Evolutionary conservation across 192 early-diverging fungal species (phyloP).

Genomic region (Chytriomyces sp.): DNA sequence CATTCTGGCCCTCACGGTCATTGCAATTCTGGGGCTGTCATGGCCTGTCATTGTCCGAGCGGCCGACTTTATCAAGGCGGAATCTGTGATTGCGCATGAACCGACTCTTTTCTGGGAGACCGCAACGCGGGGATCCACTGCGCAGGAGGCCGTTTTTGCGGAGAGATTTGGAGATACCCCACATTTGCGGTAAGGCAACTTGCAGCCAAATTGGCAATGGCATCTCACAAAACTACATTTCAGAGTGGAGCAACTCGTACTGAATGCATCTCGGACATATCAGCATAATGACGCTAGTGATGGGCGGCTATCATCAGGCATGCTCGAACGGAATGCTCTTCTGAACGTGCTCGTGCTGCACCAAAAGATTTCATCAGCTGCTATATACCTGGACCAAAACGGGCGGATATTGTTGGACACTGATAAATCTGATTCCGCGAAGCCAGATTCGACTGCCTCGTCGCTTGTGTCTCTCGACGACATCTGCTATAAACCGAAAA

Average conservation of each 20-base stretch:
- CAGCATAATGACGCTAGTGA: neutral
- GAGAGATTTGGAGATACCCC: constrained; percentile 38
- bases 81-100: constrained; percentile 21
- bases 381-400: neutral
- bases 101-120: constrained; percentile 50
- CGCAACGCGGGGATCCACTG: constrained; percentile 39
- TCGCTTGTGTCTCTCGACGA: constrained; percentile 6
- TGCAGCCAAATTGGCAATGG: neutral
- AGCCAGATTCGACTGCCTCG: no score
- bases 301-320: constrained; percentile 6
- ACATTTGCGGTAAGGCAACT: constrained; percentile 2
- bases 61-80: constrained; percentile 39
- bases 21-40: constrained; percentile 62
- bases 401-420: neutral
- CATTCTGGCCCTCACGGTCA: constrained; percentile 56
- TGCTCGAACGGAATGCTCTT: constrained; percentile 19
- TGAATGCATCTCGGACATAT: constrained; percentile 33
- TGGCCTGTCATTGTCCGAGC: constrained; percentile 48
- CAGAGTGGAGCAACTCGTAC: constrained; percentile 47
- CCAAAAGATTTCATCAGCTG: neutral
- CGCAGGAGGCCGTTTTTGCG: constrained; percentile 34
- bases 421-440: no score
- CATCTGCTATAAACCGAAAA: constrained; percentile 38
- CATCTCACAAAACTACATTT: constrained; percentile 3
- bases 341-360: neutral